These are phyloP conservation scores for Solanum neorickii DNA, from an alignment of 257 asterid species.

Conservation along the genomic window DNA sequence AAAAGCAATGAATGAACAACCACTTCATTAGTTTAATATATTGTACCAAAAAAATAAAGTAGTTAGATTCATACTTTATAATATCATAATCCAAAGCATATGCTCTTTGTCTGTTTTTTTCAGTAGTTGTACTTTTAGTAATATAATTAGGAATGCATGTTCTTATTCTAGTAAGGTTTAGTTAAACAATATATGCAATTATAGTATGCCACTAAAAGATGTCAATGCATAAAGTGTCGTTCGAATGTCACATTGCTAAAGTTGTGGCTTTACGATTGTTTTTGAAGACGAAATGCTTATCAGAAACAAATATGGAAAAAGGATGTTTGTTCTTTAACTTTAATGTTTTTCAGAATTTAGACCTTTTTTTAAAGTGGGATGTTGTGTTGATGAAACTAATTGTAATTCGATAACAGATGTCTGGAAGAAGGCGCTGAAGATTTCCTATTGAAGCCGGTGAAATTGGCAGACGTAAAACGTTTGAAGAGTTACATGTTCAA, in stretches of 20 bases:
- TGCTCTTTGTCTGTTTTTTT: not conserved
- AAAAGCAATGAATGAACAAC: conserved; percentile 34
- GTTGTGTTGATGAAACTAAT: not conserved
- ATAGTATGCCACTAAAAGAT: not conserved
- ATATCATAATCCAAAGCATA: conserved; percentile 11
- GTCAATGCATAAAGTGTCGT: not conserved
- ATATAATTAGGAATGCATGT: not conserved
- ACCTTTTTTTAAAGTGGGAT: not conserved
- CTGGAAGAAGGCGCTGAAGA: conserved; percentile 97
- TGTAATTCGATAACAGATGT: conserved; percentile 38
- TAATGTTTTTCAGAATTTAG: not conserved
- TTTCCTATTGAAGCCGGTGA: conserved; percentile 83
- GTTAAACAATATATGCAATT: not conserved
- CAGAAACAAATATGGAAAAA: not conserved
- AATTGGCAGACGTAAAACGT: conserved; percentile 63
- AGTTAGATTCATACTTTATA: conserved; percentile 13
- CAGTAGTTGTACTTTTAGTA: not conserved
- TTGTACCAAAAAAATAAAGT: not conserved
- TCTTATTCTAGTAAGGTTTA: not conserved
- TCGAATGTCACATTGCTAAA: not conserved
- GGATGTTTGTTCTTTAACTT: not conserved
- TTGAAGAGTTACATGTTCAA: conserved; percentile 71
- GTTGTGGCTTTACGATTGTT: not conserved
- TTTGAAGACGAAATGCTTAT: not conserved
- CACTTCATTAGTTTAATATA: conserved; percentile 11